These are phyloP conservation scores for Ceratobasidium sp. DNA, from an alignment of 1,284 basidiomycete species.

Conservation along the genomic window DNA sequence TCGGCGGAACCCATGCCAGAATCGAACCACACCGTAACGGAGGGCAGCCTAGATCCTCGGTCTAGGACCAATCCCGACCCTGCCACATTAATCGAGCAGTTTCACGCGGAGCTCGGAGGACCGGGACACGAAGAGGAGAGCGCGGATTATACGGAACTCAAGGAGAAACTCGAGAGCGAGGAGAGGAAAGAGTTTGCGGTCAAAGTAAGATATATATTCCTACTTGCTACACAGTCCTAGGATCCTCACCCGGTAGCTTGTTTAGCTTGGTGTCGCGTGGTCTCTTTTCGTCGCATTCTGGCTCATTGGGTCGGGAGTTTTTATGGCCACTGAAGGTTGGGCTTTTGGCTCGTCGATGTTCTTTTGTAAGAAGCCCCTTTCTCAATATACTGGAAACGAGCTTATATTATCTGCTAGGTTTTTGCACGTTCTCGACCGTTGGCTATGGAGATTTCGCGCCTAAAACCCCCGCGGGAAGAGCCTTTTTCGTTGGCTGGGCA, in stretches of 20 bases:
- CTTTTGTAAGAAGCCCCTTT: conserved; percentile 63
- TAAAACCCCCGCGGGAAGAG: conserved; percentile 68
- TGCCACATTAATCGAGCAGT: conserved; percentile 15
- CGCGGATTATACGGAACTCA: conserved; percentile 43
- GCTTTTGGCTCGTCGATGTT: conserved; percentile 63
- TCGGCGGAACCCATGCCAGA: neutral
- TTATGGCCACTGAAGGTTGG: conserved; percentile 61
- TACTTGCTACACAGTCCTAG: neutral
- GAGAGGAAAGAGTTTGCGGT: conserved; percentile 58
- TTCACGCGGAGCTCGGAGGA: conserved; percentile 18
- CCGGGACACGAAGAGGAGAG: conserved; percentile 26
- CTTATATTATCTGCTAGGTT: no score
- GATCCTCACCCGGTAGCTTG: conserved; percentile 15
- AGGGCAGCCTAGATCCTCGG: no score
- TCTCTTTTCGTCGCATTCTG: conserved; percentile 63
- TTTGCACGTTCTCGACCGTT: conserved; percentile 53
- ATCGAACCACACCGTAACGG: no score
- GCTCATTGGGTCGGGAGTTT: conserved; percentile 64
- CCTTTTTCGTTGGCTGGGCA: conserved; percentile 83
- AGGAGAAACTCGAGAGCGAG: conserved; percentile 47
- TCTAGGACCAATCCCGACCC: neutral
- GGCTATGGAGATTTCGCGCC: conserved; percentile 75
- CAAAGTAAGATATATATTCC: conserved; percentile 52
- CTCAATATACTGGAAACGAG: conserved; percentile 36
- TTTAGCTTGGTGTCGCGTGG: conserved; percentile 55